Percentiles rank a stretch among this genome's conserved stretches.
Conservation (phyloP, 805 yeast species). For the Ogataea philodendri region DNA sequence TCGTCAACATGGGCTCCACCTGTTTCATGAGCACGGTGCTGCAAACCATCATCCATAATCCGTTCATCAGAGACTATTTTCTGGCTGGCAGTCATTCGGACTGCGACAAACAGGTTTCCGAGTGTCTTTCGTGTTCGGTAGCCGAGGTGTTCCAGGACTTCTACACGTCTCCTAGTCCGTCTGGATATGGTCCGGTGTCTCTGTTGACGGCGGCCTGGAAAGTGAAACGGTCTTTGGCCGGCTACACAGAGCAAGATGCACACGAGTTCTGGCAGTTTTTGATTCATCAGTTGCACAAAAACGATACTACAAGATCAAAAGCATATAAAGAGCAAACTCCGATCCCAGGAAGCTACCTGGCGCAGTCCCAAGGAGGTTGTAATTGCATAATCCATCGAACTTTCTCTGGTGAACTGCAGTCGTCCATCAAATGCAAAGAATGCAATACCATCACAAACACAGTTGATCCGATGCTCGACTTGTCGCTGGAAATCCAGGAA, state of each 20-base stretch:
- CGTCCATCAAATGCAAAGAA: slow-evolving; percentile 69
- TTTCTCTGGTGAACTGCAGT: slow-evolving; percentile 80
- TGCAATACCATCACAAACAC: slow-evolving; percentile 68
- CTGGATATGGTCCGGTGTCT: slow-evolving; percentile 80
- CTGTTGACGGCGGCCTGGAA: slow-evolving; percentile 86
- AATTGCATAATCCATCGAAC: slow-evolving; percentile 78
- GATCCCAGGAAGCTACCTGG: slow-evolving; percentile 4
- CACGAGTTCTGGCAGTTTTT: slow-evolving; percentile 96
- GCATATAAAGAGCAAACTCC: slow-evolving; percentile 26
- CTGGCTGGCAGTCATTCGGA: slow-evolving; percentile 69
- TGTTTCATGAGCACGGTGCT: slow-evolving; percentile 95
- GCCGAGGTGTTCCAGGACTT: slow-evolving; percentile 76
- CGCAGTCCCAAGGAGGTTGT: slow-evolving; percentile 40
- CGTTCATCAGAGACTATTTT: slow-evolving; percentile 74
- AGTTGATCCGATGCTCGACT: slow-evolving; percentile 85
- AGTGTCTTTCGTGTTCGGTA: slow-evolving; percentile 82
- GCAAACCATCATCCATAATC: slow-evolving; percentile 88
- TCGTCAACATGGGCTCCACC: slow-evolving; percentile 93
- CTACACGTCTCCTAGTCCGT: slow-evolving; percentile 57
- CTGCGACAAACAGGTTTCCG: slow-evolving; percentile 40
- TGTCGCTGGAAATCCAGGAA: slow-evolving; percentile 70
- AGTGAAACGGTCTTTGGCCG: slow-evolving; percentile 80
- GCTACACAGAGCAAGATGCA: slow-evolving; percentile 97
- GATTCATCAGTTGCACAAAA: slow-evolving; percentile 75
- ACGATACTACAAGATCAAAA: slow-evolving; percentile 32